A percentile compares a stretch with the other conserved stretches of the same genome.
These are phyloP conservation scores for Ustilago esculenta DNA, from an alignment of 1,284 basidiomycete genomes.

Conservation along the genomic window DNA sequence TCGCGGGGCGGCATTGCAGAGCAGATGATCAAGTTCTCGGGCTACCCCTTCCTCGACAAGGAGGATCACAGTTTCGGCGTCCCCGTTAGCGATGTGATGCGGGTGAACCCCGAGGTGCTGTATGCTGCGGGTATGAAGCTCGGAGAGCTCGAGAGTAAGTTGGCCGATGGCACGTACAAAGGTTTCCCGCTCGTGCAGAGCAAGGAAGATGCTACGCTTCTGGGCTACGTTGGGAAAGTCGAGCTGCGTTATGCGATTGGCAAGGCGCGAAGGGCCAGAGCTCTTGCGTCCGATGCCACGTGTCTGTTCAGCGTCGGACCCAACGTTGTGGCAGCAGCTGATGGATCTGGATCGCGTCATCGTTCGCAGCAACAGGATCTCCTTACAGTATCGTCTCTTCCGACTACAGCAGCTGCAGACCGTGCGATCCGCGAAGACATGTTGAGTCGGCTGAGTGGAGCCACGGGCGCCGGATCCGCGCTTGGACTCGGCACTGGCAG, in stretches of 20 bases:
- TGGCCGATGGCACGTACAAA: slow-evolving; percentile 73
- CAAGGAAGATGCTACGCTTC: slow-evolving; percentile 72
- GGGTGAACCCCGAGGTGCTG: slow-evolving; percentile 78
- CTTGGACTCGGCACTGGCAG: slow-evolving; percentile 9
- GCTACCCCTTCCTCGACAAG: slow-evolving; percentile 89
- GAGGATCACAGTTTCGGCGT: slow-evolving; percentile 85
- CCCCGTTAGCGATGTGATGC: slow-evolving; percentile 89
- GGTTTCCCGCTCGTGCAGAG: slow-evolving; percentile 87
- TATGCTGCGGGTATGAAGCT: slow-evolving; percentile 80
- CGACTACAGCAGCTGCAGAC: slow-evolving; percentile 39
- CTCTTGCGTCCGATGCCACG: slow-evolving; percentile 37
- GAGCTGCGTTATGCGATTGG: slow-evolving; percentile 87
- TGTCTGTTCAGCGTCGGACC: slow-evolving; percentile 57
- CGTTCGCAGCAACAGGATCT: slow-evolving; percentile 25
- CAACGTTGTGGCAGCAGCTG: slow-evolving; percentile 1
- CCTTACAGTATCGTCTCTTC: slow-evolving; percentile 22
- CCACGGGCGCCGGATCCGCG: slow-evolving; percentile 11
- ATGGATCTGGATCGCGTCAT: background rate
- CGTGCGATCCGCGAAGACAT: slow-evolving; percentile 31
- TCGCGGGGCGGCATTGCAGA: slow-evolving; percentile 94
- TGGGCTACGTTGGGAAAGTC: slow-evolving; percentile 87
- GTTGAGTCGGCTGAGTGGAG: slow-evolving; percentile 31
- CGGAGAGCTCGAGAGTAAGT: slow-evolving; percentile 72
- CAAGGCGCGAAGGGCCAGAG: slow-evolving; percentile 66
- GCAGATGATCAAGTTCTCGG: slow-evolving; percentile 95